Evolutionary conservation across 2,329 filamentous ascomycete species (phyloP), one percentile per base, ranked within the genome.

Genomic region (Phaeomoniella chlamydospora): DNA sequence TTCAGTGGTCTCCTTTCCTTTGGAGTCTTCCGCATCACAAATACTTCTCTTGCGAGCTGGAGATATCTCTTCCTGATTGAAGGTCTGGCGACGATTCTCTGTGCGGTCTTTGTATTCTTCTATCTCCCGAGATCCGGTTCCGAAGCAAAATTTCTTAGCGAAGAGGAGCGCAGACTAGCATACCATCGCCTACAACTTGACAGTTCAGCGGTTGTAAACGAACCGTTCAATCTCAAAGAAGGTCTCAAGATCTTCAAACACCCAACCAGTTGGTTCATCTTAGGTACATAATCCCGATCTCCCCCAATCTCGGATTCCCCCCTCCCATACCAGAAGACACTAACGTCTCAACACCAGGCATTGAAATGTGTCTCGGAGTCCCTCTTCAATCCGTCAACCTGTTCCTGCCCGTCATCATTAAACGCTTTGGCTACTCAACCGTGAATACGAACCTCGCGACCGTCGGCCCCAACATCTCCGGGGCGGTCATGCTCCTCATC

Each of bases 361-460:
- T 76, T 41, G 67, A 74, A 49, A 64, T 74, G 37, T 75, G 71
- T 44, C 58, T 74, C 11, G 71, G 72, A 22, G 70, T 75, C 0
- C 71, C 72, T 0, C 49, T 75, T 9, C 70, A 74, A 42, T 68
- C 64, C 4, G 70, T 74, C 3, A 55, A 59, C 0, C 59, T 74
- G 2, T 76, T 75, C 51, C 51, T 76, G 32, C 72, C 72, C 0
- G 68, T 73, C 41, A 76, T 76, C 41, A 61, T 75, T 14, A 53
- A 52, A 3, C 54, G 67, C 2, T 56, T 75, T 3, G 64, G 65
- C 6, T 74, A 69, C 49, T 45, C 52, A 34, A 66, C 62, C n/a
- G 64, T 74, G 41, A 73, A 74, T 47, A 86, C 81, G 0, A 88
- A 90, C 47, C 65, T 88, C 0, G 86, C 82, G 57, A 87, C 82